These are phyloP conservation scores for Wallacemonas sp. DNA, from an alignment of 208 protist species.

Conservation along the genomic window DNA sequence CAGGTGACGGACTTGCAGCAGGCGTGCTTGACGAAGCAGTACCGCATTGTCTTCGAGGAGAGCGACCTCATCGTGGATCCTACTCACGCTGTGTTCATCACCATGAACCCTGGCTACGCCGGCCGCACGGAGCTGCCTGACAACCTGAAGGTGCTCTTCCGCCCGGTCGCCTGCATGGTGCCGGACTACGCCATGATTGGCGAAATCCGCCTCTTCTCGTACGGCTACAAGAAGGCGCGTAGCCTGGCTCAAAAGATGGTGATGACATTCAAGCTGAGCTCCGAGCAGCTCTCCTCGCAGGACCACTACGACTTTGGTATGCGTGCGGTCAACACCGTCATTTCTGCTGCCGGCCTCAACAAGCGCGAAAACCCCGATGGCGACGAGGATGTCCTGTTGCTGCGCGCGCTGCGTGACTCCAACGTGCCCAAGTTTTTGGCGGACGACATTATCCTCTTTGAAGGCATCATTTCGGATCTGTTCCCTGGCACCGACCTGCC, in stretches of 20 bases:
- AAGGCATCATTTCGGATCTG: slow-evolving; percentile 97
- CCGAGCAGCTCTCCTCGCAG: slow-evolving; percentile 98
- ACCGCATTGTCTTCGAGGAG: slow-evolving; percentile 93
- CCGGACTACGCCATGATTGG: slow-evolving; percentile 99
- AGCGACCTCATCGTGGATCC: slow-evolving; percentile 94
- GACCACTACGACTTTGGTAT: slow-evolving; percentile 99
- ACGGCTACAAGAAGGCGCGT: slow-evolving; percentile 96
- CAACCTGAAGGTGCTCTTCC: slow-evolving; percentile 98
- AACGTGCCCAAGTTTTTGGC: slow-evolving; percentile 98
- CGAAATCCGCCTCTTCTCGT: slow-evolving; percentile 98
- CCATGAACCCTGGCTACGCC: slow-evolving; percentile 99
- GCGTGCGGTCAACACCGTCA: slow-evolving; percentile 99
- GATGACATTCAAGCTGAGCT: slow-evolving; percentile 97
- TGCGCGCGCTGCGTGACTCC: slow-evolving; percentile 95
- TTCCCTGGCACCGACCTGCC: slow-evolving; percentile 96
- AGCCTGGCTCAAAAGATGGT: slow-evolving; percentile 97
- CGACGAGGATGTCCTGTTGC: slow-evolving; percentile 94
- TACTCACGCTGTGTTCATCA: slow-evolving; percentile 96
- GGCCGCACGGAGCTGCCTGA: slow-evolving; percentile 98
- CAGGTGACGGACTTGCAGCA: slow-evolving; percentile 96
- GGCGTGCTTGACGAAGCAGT: slow-evolving; percentile 91
- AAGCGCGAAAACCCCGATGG: slow-evolving; percentile 91
- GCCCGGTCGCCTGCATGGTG: slow-evolving; percentile 98
- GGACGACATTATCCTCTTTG: slow-evolving; percentile 94
- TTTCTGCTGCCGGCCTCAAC: slow-evolving; percentile 96